Conservation (phyloP, 805 yeast species). For the Saturnispora saitoi region DNA sequence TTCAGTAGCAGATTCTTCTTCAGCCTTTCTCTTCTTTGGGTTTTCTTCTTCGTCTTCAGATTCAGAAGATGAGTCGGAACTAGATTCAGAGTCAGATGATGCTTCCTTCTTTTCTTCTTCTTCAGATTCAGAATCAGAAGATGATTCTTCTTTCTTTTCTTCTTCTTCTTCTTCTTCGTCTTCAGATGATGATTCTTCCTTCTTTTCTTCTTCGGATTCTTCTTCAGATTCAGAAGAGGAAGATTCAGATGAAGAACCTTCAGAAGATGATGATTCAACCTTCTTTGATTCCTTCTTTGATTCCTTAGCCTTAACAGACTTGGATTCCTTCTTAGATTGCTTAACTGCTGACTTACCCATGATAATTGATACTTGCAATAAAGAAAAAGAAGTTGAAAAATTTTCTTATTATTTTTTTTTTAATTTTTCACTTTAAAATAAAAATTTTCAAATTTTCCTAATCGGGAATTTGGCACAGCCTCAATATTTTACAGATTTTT, state of each 20-base stretch:
- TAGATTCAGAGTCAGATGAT: conserved; percentile 21
- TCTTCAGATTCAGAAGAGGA: conserved; percentile 21
- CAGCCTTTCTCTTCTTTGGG: conserved; percentile 36
- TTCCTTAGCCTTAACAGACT: conserved; percentile 18
- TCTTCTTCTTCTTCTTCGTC: conserved; percentile 18
- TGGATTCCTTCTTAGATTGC: conserved; percentile 20
- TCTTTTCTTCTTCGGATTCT: conserved; percentile 14
- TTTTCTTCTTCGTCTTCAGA: conserved; percentile 19
- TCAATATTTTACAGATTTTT: neutral
- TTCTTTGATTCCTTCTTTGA: conserved; percentile 20
- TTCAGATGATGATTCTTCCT: conserved; percentile 17
- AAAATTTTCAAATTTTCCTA: conserved; percentile 2
- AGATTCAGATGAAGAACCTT: conserved; percentile 21
- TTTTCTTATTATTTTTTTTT: neutral
- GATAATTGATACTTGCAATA: conserved; percentile 5
- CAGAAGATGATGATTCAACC: conserved; percentile 18
- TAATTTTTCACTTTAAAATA: conserved; percentile 7
- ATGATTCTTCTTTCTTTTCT: conserved; percentile 13
- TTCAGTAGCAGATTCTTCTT: conserved; percentile 23
- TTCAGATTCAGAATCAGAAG: conserved; percentile 20
- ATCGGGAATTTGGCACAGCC: conserved; percentile 2
- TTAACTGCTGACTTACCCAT: conserved; percentile 26
- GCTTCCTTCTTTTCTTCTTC: conserved; percentile 12
- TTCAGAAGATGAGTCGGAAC: conserved; percentile 15
- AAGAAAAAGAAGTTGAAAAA: conserved; percentile 6